phyloP scores from a whole-genome alignment of 768 basidiomycete genomes.

The Lentinula detonsa region DNA sequence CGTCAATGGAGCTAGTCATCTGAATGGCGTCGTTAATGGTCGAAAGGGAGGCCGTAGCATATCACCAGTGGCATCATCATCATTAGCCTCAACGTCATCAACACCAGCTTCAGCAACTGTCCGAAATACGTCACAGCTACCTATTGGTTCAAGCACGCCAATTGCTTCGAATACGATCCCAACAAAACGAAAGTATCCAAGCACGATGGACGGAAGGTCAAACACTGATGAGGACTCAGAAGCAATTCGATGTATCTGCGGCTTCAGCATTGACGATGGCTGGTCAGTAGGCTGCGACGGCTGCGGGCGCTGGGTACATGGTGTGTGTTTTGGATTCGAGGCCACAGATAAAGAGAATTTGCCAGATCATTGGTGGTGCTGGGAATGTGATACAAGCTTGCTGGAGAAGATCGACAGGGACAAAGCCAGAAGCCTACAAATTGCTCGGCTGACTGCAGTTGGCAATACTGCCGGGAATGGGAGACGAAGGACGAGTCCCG shows the following conservation, averaged over 20 bases:
- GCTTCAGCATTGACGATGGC: not conserved
- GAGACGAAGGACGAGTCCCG: conserved; percentile 17
- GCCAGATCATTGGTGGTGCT: conserved; percentile 5
- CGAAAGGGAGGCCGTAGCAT: not conserved
- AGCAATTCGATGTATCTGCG: conserved; percentile 3
- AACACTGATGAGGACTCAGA: not conserved
- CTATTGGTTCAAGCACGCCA: not conserved
- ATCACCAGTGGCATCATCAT: not conserved
- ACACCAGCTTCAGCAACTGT: not conserved
- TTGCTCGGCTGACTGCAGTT: not conserved
- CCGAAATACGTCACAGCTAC: not conserved
- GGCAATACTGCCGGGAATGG: conserved; percentile 1
- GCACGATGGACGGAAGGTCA: not conserved
- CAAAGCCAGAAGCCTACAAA: not conserved
- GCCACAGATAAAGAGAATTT: not conserved
- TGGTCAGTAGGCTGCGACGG: conserved; percentile 7
- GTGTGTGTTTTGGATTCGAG: not conserved
- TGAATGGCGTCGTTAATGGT: not conserved
- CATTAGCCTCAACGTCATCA: not conserved
- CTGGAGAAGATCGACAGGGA: not conserved
- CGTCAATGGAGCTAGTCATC: not conserved
- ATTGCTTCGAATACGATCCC: not conserved
- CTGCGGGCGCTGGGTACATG: conserved; percentile 3
- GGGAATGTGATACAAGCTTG: not conserved
- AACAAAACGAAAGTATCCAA: not conserved